Conservation (phyloP, 139 green algal genomes). For the Chlorella sp. region DNA sequence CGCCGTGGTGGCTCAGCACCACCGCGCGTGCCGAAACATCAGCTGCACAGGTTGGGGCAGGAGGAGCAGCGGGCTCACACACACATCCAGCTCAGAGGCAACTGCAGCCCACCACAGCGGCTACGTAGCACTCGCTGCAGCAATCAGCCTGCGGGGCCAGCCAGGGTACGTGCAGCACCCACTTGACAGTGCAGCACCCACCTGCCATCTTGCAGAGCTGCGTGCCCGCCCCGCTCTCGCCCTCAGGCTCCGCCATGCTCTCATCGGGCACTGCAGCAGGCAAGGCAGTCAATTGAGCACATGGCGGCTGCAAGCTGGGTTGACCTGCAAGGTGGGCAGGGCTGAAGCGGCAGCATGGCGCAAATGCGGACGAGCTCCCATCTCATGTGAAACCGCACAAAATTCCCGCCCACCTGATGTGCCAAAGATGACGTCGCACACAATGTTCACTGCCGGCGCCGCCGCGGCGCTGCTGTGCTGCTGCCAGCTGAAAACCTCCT, state of each 20-base stretch:
- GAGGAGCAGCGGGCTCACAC: no score
- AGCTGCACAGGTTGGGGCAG: neutral
- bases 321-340: no score
- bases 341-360: neutral
- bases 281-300: no score
- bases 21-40: conserved; percentile 32
- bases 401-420: neutral
- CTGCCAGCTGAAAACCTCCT: conserved; percentile 34
- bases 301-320: neutral
- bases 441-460: conserved; percentile 37
- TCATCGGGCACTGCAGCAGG: conserved; percentile 26
- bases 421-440: conserved; percentile 36
- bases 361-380: neutral
- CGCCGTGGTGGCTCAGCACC: conserved; percentile 43
- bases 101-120: no score
- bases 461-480: neutral
- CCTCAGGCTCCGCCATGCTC: conserved; percentile 27
- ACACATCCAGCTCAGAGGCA: no score
- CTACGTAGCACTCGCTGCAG: no score
- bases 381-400: no score
- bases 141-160: no score
- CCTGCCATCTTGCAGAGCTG: conserved; percentile 21
- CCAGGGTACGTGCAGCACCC: neutral
- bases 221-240: conserved; percentile 14
- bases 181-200: neutral